Evolutionary conservation across 176 grass and related monocot genomes (phyloP).

Genomic region (Panicum miliaceum): DNA sequence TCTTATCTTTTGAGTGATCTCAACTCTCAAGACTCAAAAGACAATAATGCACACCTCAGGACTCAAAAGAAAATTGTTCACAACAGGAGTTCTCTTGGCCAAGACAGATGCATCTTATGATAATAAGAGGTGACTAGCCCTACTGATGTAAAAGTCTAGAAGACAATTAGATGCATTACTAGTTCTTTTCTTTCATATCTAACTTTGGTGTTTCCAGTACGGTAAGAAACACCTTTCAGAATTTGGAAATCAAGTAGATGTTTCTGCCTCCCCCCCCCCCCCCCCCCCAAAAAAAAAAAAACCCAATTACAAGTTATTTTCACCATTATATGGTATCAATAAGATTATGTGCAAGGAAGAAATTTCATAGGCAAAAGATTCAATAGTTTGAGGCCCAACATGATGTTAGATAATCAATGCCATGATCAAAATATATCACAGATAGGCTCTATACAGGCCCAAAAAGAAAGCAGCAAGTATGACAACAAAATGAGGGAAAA

Average conservation of each 20-base stretch:
- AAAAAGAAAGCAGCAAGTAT: constrained; percentile 12
- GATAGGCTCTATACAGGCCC: not conserved
- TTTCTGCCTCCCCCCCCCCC: not conserved
- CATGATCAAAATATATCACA: constrained; percentile 11
- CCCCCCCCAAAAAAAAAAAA: not conserved
- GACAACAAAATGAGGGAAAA: constrained; percentile 1
- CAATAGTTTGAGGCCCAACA: constrained; percentile 27
- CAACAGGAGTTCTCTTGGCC: not conserved
- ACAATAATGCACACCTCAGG: too few species aligned
- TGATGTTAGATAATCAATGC: constrained; percentile 7
- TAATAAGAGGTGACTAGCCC: too few species aligned
- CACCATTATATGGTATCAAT: not conserved
- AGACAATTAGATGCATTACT: too few species aligned
- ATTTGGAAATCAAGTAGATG: not conserved
- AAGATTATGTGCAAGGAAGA: not conserved
- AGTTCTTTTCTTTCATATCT: not conserved
- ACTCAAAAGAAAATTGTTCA: too few species aligned
- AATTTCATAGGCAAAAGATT: not conserved
- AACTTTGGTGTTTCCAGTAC: not conserved
- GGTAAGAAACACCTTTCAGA: not conserved
- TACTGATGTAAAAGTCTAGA: too few species aligned
- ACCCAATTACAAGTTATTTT: not conserved
- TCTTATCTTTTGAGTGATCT: not conserved
- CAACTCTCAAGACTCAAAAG: not conserved
- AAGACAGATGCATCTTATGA: too few species aligned